These are phyloP conservation scores for Elsinoe ampelina DNA, from an alignment of 2,329 filamentous ascomycete species.

Conservation along the genomic window DNA sequence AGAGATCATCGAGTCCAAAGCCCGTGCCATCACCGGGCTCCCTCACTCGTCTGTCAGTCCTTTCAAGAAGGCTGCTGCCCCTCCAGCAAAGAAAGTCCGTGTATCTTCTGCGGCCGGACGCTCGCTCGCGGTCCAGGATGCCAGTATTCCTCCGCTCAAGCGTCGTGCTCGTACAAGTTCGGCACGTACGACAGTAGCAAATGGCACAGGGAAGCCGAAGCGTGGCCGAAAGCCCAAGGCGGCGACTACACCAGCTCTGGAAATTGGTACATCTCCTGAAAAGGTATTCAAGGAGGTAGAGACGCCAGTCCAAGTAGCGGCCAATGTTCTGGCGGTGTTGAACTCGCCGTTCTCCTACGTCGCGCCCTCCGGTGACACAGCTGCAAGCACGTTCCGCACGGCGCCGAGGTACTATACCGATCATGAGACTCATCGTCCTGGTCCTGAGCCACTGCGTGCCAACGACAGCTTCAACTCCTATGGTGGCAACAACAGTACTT, in stretches of 20 bases:
- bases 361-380: neutral
- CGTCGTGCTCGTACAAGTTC: conserved; percentile 13
- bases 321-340: conserved; percentile 16
- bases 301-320: conserved; percentile 15
- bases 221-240: conserved; percentile 4
- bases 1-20: conserved; percentile 32
- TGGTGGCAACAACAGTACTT: neutral
- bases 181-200: conserved; percentile 22
- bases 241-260: neutral
- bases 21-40: conserved; percentile 37
- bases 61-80: conserved; percentile 25
- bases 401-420: too few relatives aligned
- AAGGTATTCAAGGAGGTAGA: neutral
- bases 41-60: conserved; percentile 30
- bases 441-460: too few relatives aligned
- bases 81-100: conserved; percentile 23
- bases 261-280: conserved; percentile 20
- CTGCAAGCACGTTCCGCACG: neutral
- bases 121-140: conserved; percentile 23
- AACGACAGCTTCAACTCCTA: too few relatives aligned
- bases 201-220: conserved; percentile 21
- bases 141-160: conserved; percentile 20
- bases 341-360: conserved; percentile 17
- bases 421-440: too few relatives aligned
- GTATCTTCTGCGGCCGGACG: conserved; percentile 19